phyloP scores from a whole-genome alignment of 208 protist species.

The Crithidia brevicula region DNA sequence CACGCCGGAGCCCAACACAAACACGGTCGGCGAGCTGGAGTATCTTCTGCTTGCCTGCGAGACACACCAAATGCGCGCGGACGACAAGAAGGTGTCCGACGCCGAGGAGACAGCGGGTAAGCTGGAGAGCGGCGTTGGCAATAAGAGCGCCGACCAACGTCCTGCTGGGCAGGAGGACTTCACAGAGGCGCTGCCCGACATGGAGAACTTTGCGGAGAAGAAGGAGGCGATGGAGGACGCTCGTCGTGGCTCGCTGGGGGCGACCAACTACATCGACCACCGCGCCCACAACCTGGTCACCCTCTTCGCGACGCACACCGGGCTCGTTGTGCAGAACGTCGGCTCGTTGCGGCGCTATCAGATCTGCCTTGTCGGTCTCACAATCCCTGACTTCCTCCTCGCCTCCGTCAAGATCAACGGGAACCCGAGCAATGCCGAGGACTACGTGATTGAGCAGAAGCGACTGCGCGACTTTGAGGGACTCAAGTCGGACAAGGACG shows the following conservation, averaged over 20 bases:
- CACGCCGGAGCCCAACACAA: conserved; percentile 86
- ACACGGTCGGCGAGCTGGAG: conserved; percentile 83
- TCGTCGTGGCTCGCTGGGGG: conserved; percentile 50
- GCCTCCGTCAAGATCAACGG: conserved; percentile 85
- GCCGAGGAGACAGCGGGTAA: conserved; percentile 6
- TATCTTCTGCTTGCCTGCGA: conserved; percentile 91
- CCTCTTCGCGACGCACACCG: conserved; percentile 83
- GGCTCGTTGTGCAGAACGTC: conserved; percentile 86
- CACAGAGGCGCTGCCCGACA: conserved; percentile 74
- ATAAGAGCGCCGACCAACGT: conserved; percentile 22
- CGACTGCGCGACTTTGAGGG: conserved; percentile 94
- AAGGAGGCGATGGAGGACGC: conserved; percentile 39
- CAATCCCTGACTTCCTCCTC: conserved; percentile 92
- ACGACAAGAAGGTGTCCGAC: conserved; percentile 16
- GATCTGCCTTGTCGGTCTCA: conserved; percentile 90
- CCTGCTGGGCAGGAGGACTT: conserved; percentile 49
- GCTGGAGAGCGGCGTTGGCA: background rate
- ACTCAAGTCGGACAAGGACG: conserved; percentile 89
- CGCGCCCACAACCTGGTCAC: conserved; percentile 85
- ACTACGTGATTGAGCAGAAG: conserved; percentile 91
- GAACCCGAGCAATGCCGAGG: conserved; percentile 75
- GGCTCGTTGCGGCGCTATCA: conserved; percentile 79
- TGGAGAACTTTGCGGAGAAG: conserved; percentile 83
- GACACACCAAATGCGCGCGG: conserved; percentile 66
- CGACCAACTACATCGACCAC: conserved; percentile 64